Evolutionary conservation across 805 yeast genomes (phyloP).

Genomic region (Metschnikowia hibisci): DNA sequence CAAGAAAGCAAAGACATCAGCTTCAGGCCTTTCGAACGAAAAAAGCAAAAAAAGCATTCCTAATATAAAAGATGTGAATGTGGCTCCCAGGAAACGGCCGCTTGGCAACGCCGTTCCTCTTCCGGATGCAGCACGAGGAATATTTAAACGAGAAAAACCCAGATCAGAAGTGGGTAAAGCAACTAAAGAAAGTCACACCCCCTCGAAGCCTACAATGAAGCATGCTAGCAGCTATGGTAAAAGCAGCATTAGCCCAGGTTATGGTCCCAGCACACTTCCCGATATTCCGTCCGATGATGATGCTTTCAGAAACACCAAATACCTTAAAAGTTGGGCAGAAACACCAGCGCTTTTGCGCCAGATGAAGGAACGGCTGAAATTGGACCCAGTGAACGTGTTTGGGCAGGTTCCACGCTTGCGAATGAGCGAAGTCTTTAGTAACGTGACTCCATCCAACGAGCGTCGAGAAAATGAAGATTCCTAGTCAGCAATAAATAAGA

Average conservation of each 20-base stretch:
- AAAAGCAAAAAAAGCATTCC: background rate
- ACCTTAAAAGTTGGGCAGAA: conserved; percentile 33
- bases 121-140: conserved; percentile 39
- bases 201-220: background rate
- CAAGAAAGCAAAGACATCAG: conserved; percentile 1
- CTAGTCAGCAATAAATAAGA: background rate
- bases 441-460: background rate
- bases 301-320: conserved; percentile 12
- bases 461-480: background rate
- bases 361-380: conserved; percentile 25
- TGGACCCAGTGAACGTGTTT: conserved; percentile 67
- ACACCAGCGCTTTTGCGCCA: conserved; percentile 32
- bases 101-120: conserved; percentile 33
- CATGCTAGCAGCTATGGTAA: conserved; percentile 5
- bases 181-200: background rate
- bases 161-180: conserved; percentile 5
- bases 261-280: conserved; percentile 27
- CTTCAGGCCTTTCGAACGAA: background rate
- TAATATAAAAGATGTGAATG: conserved; percentile 4
- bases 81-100: conserved; percentile 11
- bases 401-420: conserved; percentile 70
- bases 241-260: conserved; percentile 15
- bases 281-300: conserved; percentile 42
- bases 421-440: conserved; percentile 57
- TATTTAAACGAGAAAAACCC: conserved; percentile 6